phyloP scores from a whole-genome alignment of 257 asterid genomes.

The Paraleonurus japonicus region DNA sequence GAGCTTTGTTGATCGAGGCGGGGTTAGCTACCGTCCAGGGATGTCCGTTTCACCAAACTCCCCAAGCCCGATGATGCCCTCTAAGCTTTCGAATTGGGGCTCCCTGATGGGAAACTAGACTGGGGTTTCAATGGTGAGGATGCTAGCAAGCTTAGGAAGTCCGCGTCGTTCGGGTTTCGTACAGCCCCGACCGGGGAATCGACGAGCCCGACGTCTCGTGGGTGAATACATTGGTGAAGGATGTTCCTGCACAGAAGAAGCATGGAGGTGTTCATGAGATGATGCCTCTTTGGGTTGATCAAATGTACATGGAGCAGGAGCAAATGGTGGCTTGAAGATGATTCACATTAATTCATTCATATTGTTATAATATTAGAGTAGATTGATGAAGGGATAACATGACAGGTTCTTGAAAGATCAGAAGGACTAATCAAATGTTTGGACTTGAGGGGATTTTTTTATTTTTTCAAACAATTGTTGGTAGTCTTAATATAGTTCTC shows the following conservation, averaged over 20 bases:
- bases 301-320: slow-evolving; percentile 83
- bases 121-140: slow-evolving; percentile 82
- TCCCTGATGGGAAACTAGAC: slow-evolving; percentile 77
- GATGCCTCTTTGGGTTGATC: slow-evolving; percentile 67
- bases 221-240: slow-evolving; percentile 74
- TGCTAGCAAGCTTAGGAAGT: slow-evolving; percentile 52
- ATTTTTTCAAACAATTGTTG: not conserved
- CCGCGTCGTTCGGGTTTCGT: slow-evolving; percentile 49
- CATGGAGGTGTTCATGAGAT: slow-evolving; percentile 34
- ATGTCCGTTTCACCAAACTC: slow-evolving; percentile 29
- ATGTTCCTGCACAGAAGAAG: slow-evolving; percentile 43
- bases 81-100: slow-evolving; percentile 64
- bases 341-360: slow-evolving; percentile 30
- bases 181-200: slow-evolving; percentile 7
- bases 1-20: slow-evolving; percentile 68
- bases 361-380: slow-evolving; percentile 30
- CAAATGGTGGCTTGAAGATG: slow-evolving; percentile 61
- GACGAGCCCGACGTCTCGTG: slow-evolving; percentile 69
- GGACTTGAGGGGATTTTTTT: not conserved
- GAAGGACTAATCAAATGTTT: slow-evolving; percentile 1
- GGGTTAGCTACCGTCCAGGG: slow-evolving; percentile 29
- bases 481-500: not conserved
- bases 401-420: slow-evolving; percentile 17
- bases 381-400: slow-evolving; percentile 18
- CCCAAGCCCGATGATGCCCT: slow-evolving; percentile 28